Percentiles rank a stretch among this genome's conserved stretches.
phyloP scores from a whole-genome alignment of 805 yeast genomes.

The Lachancea meyersii region DNA sequence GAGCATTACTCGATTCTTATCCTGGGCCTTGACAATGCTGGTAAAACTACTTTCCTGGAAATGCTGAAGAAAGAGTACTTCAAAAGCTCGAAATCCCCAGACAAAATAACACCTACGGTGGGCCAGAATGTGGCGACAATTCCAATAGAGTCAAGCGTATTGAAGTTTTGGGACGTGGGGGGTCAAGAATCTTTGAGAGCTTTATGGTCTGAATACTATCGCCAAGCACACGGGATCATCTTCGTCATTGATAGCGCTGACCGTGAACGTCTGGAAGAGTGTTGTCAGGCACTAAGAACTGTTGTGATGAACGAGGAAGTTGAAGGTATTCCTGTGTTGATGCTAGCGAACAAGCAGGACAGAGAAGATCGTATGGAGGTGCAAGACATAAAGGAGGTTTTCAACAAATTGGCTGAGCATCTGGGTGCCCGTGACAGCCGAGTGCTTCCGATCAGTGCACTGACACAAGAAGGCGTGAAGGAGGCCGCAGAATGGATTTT shows the following conservation, averaged over 20 bases:
- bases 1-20: conserved; percentile 75
- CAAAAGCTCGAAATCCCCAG: conserved; percentile 44
- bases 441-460: conserved; percentile 83
- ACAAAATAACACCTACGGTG: conserved; percentile 81
- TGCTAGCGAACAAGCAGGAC: conserved; percentile 96
- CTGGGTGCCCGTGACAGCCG: conserved; percentile 87
- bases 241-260: conserved; percentile 92
- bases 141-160: conserved; percentile 36
- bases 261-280: conserved; percentile 73
- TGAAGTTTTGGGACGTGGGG: conserved; percentile 95
- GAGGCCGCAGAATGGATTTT: conserved; percentile 89
- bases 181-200: conserved; percentile 83
- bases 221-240: conserved; percentile 82
- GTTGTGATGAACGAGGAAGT: conserved; percentile 53
- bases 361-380: conserved; percentile 62
- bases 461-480: conserved; percentile 67
- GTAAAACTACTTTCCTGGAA: conserved; percentile 80
- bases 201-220: conserved; percentile 84
- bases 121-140: conserved; percentile 76
- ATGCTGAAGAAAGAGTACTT: conserved; percentile 52
- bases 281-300: conserved; percentile 53
- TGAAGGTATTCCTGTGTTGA: conserved; percentile 81
- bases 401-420: conserved; percentile 76
- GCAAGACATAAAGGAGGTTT: conserved; percentile 73
- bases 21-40: conserved; percentile 91